These are phyloP conservation scores for Aspergillus melleus DNA, from an alignment of 2,329 filamentous ascomycete genomes.

Conservation along the genomic window DNA sequence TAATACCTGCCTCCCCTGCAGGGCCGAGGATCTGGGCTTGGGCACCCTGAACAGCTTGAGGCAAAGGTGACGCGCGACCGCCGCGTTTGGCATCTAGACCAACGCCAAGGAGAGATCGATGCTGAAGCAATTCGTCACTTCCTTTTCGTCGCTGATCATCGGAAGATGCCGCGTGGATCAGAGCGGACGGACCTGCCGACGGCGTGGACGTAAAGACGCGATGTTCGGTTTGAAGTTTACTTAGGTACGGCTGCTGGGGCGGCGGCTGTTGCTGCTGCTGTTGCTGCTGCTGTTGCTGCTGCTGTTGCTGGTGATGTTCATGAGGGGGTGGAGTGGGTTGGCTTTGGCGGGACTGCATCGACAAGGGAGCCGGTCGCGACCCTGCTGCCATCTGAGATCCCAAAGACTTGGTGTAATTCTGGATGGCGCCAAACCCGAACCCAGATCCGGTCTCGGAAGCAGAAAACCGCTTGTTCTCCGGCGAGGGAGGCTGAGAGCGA, in stretches of 20 bases:
- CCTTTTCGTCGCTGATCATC: slow-evolving; percentile 46
- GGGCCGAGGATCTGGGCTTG: slow-evolving; percentile 78
- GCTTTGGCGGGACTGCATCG: slow-evolving; percentile 34
- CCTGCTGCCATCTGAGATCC: slow-evolving; percentile 39
- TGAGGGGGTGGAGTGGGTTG: slow-evolving; percentile 35
- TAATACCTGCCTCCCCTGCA: slow-evolving; percentile 81
- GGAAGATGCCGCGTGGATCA: slow-evolving; percentile 25
- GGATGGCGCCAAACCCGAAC: slow-evolving; percentile 43
- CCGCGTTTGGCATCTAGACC: slow-evolving; percentile 73
- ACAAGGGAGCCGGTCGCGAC: slow-evolving; percentile 32
- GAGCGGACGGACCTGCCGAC: slow-evolving; percentile 28
- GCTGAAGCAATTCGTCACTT: slow-evolving; percentile 59
- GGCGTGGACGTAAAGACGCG: slow-evolving; percentile 37
- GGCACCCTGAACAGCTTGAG: slow-evolving; percentile 90
- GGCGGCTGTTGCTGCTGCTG: background rate
- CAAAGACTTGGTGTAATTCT: slow-evolving; percentile 43
- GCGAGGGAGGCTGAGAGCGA: slow-evolving; percentile 40
- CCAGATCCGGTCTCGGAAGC: slow-evolving; percentile 30
- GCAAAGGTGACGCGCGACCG: slow-evolving; percentile 81
- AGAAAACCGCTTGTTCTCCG: slow-evolving; percentile 38
- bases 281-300: no score
- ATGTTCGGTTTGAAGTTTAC: slow-evolving; percentile 34
- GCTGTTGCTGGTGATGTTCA: slow-evolving; percentile 22
- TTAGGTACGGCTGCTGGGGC: slow-evolving; percentile 27
- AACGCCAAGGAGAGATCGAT: slow-evolving; percentile 71